A percentile compares a stretch with the other conserved stretches of the same genome.
These are phyloP conservation scores for Tricholomella constricta DNA, from an alignment of 768 basidiomycete species.

Conservation along the genomic window DNA sequence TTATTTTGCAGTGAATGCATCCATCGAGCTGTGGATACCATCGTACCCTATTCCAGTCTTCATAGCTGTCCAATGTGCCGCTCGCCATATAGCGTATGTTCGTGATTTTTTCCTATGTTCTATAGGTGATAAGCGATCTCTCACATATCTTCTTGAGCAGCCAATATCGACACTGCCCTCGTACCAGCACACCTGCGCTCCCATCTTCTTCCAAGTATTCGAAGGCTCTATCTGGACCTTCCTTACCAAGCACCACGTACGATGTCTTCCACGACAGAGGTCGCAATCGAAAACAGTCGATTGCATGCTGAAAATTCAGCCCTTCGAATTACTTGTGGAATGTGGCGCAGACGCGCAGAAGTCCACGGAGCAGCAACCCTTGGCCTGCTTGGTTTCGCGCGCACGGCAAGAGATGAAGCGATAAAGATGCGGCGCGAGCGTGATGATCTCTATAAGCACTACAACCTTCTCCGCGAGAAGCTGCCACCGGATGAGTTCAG, in stretches of 20 bases:
- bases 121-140: background rate
- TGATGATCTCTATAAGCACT: slow-evolving; percentile 38
- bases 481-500: slow-evolving; percentile 15
- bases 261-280: slow-evolving; percentile 14
- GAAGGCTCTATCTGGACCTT: slow-evolving; percentile 52
- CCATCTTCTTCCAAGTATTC: slow-evolving; percentile 58
- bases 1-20: slow-evolving; percentile 67
- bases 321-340: slow-evolving; percentile 41
- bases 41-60: slow-evolving; percentile 45
- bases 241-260: slow-evolving; percentile 19
- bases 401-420: slow-evolving; percentile 42
- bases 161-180: slow-evolving; percentile 44
- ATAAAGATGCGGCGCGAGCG: slow-evolving; percentile 39
- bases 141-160: slow-evolving; percentile 29
- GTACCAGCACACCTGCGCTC: slow-evolving; percentile 62
- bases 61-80: slow-evolving; percentile 64
- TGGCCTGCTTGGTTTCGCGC: slow-evolving; percentile 45
- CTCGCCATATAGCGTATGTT: slow-evolving; percentile 55
- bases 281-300: slow-evolving; percentile 38
- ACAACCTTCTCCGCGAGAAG: slow-evolving; percentile 15
- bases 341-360: slow-evolving; percentile 54
- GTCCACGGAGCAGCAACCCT: slow-evolving; percentile 49
- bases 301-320: slow-evolving; percentile 46
- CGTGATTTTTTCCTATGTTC: slow-evolving; percentile 16
- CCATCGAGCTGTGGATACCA: slow-evolving; percentile 47